A percentile compares a stretch with the other conserved stretches of the same genome.
Evolutionary conservation across 768 basidiomycete genomes (phyloP).

Genomic region (Tricholomella constricta): DNA sequence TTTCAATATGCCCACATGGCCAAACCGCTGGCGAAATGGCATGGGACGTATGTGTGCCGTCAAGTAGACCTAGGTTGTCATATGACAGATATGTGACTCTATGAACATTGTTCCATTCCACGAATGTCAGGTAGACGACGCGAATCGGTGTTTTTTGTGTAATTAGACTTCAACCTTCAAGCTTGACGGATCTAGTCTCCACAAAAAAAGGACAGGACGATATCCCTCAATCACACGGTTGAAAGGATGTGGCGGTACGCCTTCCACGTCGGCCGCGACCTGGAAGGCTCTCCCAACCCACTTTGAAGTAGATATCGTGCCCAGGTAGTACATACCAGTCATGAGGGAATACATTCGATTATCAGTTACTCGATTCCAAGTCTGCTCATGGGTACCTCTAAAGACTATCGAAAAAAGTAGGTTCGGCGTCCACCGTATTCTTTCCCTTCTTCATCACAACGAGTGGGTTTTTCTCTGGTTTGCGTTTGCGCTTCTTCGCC

Average conservation of each 20-base stretch:
- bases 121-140: neutral
- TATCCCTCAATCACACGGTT: no score
- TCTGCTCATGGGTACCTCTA: slow-evolving; percentile 27
- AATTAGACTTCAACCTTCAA: neutral
- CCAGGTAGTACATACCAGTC: neutral
- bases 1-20: slow-evolving; percentile 2
- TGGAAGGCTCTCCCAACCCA: no score
- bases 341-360: neutral
- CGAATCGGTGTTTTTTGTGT: neutral
- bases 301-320: no score
- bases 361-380: neutral
- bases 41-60: neutral
- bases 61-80: no score
- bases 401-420: slow-evolving; percentile 69
- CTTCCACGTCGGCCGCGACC: no score
- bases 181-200: neutral
- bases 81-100: neutral
- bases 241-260: no score
- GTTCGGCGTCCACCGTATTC: slow-evolving; percentile 58
- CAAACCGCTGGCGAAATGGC: neutral
- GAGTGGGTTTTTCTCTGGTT: slow-evolving; percentile 52
- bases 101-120: no score
- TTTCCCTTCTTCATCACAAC: slow-evolving; percentile 55
- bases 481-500: slow-evolving; percentile 57
- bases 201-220: no score